Conservation (phyloP, 345 rosid genomes). For the Aurinia saxatilis region DNA sequence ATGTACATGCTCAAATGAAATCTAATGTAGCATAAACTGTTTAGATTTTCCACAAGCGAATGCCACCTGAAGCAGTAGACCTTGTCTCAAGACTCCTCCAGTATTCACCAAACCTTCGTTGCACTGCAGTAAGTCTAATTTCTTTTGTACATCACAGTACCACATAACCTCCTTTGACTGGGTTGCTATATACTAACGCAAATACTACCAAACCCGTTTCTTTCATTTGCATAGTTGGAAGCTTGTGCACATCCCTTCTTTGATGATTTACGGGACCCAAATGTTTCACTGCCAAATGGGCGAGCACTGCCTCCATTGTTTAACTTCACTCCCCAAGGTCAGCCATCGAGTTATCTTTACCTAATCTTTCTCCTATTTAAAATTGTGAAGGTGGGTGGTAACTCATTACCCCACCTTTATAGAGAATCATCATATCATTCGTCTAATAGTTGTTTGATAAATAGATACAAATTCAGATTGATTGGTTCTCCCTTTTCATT, state of each 20-base stretch:
- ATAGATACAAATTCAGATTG: neutral
- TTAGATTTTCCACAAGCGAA: constrained; percentile 32
- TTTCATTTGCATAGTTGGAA: constrained; percentile 53
- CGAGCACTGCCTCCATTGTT: constrained; percentile 81
- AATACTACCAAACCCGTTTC: neutral
- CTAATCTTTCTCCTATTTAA: neutral
- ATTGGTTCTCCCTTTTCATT: neutral
- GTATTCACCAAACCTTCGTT: constrained; percentile 34
- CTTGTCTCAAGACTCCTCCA: constrained; percentile 36
- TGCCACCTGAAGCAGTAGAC: constrained; percentile 40
- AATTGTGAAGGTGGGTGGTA: neutral
- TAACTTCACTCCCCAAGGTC: constrained; percentile 93
- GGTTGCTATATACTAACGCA: neutral
- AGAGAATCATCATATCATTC: neutral
- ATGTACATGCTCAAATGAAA: constrained; percentile 6
- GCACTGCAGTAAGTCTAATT: constrained; percentile 29
- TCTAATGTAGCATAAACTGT: constrained; percentile 17
- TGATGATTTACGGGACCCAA: constrained; percentile 74
- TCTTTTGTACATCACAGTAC: neutral
- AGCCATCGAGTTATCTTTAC: neutral
- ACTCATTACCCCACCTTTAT: too few relatives aligned
- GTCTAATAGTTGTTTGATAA: too few relatives aligned
- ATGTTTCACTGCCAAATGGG: constrained; percentile 75
- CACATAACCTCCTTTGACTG: neutral
- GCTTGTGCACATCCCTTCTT: constrained; percentile 99